These are phyloP conservation scores for Lagerstroemia speciosa DNA, from an alignment of 345 rosid genomes.

Conservation along the genomic window DNA sequence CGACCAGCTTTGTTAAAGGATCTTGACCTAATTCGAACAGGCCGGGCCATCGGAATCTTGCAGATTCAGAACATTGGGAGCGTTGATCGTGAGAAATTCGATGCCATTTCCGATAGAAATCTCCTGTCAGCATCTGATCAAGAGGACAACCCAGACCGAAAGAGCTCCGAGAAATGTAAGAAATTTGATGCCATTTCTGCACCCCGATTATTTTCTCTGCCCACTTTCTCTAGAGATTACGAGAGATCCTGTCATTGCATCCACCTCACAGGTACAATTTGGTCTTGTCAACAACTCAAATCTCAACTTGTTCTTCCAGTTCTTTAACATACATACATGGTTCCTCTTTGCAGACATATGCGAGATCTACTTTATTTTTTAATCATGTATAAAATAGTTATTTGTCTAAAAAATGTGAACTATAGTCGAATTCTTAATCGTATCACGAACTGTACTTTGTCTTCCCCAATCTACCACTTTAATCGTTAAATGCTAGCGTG, in stretches of 20 bases:
- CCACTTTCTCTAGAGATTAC: slow-evolving; percentile 83
- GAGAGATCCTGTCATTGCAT: slow-evolving; percentile 94
- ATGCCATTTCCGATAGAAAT: slow-evolving; percentile 28
- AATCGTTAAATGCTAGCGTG: too few species aligned
- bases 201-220: slow-evolving; percentile 88
- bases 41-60: slow-evolving; percentile 17
- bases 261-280: slow-evolving; percentile 77
- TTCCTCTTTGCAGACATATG: slow-evolving; percentile 68
- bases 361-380: too few species aligned
- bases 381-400: too few species aligned
- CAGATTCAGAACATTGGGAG: slow-evolving; percentile 19
- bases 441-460: too few species aligned
- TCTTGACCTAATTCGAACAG: slow-evolving; percentile 10
- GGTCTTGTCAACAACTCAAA: not conserved
- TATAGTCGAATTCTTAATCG: too few species aligned
- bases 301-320: not conserved
- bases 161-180: slow-evolving; percentile 42
- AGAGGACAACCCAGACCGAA: slow-evolving; percentile 23
- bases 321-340: slow-evolving; percentile 2
- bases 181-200: slow-evolving; percentile 41
- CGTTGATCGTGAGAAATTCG: slow-evolving; percentile 24
- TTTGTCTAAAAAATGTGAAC: too few species aligned
- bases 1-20: slow-evolving; percentile 41
- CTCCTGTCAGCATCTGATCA: not conserved
- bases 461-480: too few species aligned